Conservation (phyloP, 495 filamentous ascomycete species). For the Penicillium riverlandense region DNA sequence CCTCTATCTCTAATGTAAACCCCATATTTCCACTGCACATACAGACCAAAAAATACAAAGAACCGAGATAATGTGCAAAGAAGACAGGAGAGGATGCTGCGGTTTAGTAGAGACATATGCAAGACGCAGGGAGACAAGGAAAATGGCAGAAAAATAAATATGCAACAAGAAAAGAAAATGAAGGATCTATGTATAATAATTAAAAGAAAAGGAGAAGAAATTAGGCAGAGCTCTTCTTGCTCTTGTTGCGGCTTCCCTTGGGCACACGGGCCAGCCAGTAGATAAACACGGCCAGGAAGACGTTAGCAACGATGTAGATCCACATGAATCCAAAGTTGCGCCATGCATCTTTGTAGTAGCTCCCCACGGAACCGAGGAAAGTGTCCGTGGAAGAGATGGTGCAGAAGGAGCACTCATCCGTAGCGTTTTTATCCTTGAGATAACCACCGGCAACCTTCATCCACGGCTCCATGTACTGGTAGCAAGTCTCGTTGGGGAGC, state of each 20-base stretch:
- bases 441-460: conserved; percentile 45
- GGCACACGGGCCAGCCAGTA: conserved; percentile 79
- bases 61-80: background rate
- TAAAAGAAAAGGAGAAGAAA: background rate
- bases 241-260: conserved; percentile 45
- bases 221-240: conserved; percentile 3
- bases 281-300: conserved; percentile 57
- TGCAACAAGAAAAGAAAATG: conserved; percentile 1
- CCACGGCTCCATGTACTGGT: conserved; percentile 48
- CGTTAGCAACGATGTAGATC: conserved; percentile 67
- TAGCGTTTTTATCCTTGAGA: conserved; percentile 43
- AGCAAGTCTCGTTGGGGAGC: conserved; percentile 43
- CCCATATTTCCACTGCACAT: background rate
- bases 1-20: too few species aligned
- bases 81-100: background rate
- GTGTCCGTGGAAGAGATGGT: conserved; percentile 50
- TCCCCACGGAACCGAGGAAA: conserved; percentile 46
- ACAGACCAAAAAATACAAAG: background rate
- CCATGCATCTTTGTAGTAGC: conserved; percentile 57
- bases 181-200: background rate
- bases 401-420: conserved; percentile 56
- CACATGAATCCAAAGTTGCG: conserved; percentile 63
- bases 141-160: background rate
- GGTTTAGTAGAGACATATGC: background rate
- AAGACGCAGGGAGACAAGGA: background rate